Evolutionary conservation across 768 basidiomycete genomes (phyloP).

Genomic region (Termitomyces sp.): DNA sequence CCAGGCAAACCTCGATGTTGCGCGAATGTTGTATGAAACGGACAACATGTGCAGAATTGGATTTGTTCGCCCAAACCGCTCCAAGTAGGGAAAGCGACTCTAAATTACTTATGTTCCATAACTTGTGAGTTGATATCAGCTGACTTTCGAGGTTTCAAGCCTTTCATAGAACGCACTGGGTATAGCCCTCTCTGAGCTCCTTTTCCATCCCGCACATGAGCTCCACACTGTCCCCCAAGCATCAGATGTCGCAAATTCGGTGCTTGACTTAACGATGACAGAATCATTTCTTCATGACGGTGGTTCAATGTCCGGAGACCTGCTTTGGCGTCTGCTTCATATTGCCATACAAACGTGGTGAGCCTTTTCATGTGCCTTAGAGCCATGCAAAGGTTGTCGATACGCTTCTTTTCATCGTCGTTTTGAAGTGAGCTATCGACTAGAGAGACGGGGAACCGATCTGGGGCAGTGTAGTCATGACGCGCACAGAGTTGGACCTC

Average conservation of each 20-base stretch:
- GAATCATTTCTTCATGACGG: conserved; percentile 35
- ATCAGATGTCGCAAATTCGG: conserved; percentile 30
- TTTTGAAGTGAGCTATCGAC: conserved; percentile 18
- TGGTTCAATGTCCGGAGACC: conserved; percentile 28
- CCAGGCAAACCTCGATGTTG: conserved; percentile 23
- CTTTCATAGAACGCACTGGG: conserved; percentile 21
- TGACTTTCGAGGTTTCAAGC: neutral
- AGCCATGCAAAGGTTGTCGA: conserved; percentile 37
- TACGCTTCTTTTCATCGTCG: conserved; percentile 18
- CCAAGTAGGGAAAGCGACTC: conserved; percentile 25
- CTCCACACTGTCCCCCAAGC: conserved; percentile 35
- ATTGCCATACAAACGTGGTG: conserved; percentile 42
- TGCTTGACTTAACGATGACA: conserved; percentile 27
- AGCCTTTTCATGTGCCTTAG: conserved; percentile 40
- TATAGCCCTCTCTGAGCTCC: conserved; percentile 31
- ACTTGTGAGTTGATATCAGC: conserved; percentile 8
- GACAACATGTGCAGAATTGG: conserved; percentile 19
- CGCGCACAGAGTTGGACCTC: conserved; percentile 43
- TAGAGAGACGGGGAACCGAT: conserved; percentile 39
- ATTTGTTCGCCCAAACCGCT: conserved; percentile 24
- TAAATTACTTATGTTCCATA: conserved; percentile 26
- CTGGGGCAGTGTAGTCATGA: conserved; percentile 30
- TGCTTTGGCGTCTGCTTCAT: conserved; percentile 14
- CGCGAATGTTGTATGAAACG: conserved; percentile 25
- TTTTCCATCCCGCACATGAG: conserved; percentile 27